phyloP scores from a whole-genome alignment of 257 asterid species.

The Solanum pennellii region DNA sequence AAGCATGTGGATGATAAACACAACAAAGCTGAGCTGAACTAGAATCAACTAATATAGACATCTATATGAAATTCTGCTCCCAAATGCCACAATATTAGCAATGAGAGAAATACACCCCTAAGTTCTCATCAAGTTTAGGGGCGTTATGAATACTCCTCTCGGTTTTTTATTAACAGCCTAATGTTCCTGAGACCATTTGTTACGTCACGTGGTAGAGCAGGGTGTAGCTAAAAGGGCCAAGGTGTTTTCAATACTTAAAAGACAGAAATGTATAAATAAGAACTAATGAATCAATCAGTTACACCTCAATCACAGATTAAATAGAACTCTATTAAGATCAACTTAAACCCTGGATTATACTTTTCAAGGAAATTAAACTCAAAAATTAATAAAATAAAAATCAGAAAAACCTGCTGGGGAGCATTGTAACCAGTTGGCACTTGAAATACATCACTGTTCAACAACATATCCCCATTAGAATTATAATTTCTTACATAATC shows the following conservation, averaged over 20 bases:
- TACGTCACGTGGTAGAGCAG: not conserved
- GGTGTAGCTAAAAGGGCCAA: not conserved
- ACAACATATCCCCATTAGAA: conserved; percentile 39
- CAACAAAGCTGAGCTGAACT: not conserved
- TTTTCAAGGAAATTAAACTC: not conserved
- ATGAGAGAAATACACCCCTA: not conserved
- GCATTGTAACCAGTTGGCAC: conserved; percentile 54
- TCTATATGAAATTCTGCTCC: not conserved
- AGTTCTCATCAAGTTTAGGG: not conserved
- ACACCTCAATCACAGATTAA: not conserved
- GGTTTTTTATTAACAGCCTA: no score
- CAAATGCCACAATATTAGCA: not conserved
- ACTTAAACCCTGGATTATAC: not conserved
- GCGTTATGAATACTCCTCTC: not conserved
- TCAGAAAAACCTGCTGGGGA: conserved; percentile 42
- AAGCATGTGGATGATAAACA: not conserved
- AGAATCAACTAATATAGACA: not conserved
- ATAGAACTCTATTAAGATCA: not conserved
- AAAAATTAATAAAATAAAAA: not conserved
- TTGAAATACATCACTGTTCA: conserved; percentile 48
- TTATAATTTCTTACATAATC: conserved; percentile 23
- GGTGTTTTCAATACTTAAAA: not conserved
- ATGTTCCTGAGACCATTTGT: not conserved
- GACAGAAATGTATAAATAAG: not conserved
- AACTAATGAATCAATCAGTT: not conserved